phyloP scores from a whole-genome alignment of 768 basidiomycete species.

The Strobilomyces dryophilus region DNA sequence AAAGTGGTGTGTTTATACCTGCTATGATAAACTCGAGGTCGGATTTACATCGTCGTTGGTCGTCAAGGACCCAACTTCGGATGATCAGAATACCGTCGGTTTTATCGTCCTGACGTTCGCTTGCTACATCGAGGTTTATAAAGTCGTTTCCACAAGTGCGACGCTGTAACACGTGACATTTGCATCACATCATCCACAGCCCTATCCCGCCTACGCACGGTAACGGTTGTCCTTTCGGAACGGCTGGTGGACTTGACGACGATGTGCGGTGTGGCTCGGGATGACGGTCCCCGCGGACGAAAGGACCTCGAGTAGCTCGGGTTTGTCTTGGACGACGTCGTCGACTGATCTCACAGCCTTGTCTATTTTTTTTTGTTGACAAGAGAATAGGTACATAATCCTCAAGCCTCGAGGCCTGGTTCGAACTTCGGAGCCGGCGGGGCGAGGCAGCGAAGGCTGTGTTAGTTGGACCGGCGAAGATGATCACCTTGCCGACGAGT shows the following conservation, averaged over 20 bases:
- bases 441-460: slow-evolving; percentile 14
- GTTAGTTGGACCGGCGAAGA: slow-evolving; percentile 13
- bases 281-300: slow-evolving; percentile 2
- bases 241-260: slow-evolving; percentile 11
- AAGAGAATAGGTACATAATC: neutral
- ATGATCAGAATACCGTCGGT: too few species aligned
- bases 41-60: too few species aligned
- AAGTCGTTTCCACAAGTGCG: neutral
- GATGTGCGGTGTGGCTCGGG: slow-evolving; percentile 6
- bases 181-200: slow-evolving; percentile 5
- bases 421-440: slow-evolving; percentile 16
- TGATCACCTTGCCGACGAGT: slow-evolving; percentile 63
- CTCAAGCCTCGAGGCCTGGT: slow-evolving; percentile 3
- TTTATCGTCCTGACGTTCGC: too few species aligned
- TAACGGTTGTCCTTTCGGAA: neutral
- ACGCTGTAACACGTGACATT: slow-evolving; percentile 14
- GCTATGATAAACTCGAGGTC: too few species aligned
- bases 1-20: too few species aligned
- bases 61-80: too few species aligned
- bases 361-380: neutral
- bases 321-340: neutral
- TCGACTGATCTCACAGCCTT: neutral
- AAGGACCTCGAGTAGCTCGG: neutral
- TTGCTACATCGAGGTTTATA: too few species aligned
- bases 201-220: neutral